A percentile compares a stretch with the other conserved stretches of the same genome.
These are phyloP conservation scores for Aspergillus transmontanensis DNA, from an alignment of 2,329 filamentous ascomycete species.

Conservation along the genomic window DNA sequence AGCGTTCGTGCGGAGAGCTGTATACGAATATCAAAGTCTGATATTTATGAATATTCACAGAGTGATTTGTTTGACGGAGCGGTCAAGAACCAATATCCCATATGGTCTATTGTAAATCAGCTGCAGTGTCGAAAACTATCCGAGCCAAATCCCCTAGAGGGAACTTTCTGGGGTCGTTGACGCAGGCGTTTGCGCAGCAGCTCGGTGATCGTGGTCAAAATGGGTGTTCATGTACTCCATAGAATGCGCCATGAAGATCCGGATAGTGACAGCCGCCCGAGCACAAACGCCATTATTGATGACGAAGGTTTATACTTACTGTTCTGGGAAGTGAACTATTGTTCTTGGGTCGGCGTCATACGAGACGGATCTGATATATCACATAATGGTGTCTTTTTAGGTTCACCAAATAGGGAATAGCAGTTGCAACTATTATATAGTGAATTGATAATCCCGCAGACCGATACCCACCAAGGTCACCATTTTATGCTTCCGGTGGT, in stretches of 20 bases:
- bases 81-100: neutral
- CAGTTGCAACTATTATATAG: neutral
- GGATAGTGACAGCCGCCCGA: neutral
- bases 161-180: neutral
- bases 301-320: conserved; percentile 2
- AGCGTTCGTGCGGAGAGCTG: neutral
- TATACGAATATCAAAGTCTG: neutral
- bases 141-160: neutral
- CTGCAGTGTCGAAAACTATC: neutral
- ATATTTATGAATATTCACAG: neutral
- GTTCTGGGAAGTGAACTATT: neutral
- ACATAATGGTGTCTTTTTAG: neutral
- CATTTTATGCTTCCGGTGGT: neutral
- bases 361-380: conserved; percentile 4
- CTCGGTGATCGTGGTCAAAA: neutral
- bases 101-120: neutral
- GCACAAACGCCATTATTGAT: conserved; percentile 2
- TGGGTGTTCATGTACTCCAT: neutral
- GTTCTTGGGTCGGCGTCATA: neutral
- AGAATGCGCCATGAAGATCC: neutral
- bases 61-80: neutral
- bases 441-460: neutral
- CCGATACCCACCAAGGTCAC: neutral
- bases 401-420: neutral
- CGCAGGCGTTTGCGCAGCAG: neutral